phyloP scores from a whole-genome alignment of 78 protist species.

The Goniomonas avonlea region DNA sequence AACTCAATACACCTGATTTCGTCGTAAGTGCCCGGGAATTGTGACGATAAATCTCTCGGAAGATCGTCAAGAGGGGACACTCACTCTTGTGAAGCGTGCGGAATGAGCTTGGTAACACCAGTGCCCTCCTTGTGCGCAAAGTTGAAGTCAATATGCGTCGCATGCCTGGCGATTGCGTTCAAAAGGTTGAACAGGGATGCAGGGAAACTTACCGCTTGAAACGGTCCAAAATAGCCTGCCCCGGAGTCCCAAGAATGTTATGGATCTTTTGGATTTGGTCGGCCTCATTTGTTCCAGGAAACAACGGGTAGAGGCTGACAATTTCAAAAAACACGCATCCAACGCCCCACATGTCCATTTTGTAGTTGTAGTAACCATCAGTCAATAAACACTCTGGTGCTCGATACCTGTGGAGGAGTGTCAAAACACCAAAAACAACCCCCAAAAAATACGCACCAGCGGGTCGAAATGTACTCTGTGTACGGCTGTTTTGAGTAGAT shows the following conservation, averaged over 20 bases:
- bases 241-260: conserved; percentile 84
- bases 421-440: not conserved
- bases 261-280: conserved; percentile 83
- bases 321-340: conserved; percentile 56
- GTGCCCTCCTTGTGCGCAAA: conserved; percentile 62
- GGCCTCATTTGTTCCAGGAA: conserved; percentile 82
- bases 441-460: conserved; percentile 63
- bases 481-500: conserved; percentile 76
- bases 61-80: no score
- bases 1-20: conserved; percentile 56
- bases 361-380: conserved; percentile 78
- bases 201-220: no score
- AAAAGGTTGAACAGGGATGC: not conserved
- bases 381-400: conserved; percentile 85
- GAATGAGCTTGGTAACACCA: conserved; percentile 46
- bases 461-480: conserved; percentile 86
- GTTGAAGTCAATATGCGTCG: conserved; percentile 68
- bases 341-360: conserved; percentile 89
- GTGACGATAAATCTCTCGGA: no score
- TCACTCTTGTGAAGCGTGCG: conserved; percentile 38
- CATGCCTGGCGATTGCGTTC: no score
- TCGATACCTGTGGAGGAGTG: conserved; percentile 56
- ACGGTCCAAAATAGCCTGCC: no score
- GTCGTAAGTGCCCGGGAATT: no score
- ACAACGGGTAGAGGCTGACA: conserved; percentile 74